phyloP scores from a whole-genome alignment of 495 filamentous ascomycete species.

The Platismatia glauca region DNA sequence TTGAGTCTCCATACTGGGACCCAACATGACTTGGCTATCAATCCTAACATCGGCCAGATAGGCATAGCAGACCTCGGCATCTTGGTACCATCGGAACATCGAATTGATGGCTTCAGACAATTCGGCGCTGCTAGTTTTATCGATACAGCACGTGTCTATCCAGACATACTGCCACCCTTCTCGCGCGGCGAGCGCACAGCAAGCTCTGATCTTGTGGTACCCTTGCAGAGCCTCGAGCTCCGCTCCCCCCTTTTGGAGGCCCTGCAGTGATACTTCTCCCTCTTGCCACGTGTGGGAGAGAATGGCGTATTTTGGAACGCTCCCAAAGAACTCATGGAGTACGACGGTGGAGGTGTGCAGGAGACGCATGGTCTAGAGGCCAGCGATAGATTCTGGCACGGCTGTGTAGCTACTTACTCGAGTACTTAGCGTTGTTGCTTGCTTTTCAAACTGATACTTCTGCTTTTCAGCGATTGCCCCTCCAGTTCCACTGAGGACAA shows the following conservation, averaged over 20 bases:
- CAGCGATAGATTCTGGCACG: no score
- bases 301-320: constrained; percentile 31
- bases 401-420: no score
- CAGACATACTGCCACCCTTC: constrained; percentile 19
- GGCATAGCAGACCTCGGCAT: constrained; percentile 29
- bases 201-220: constrained; percentile 21
- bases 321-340: constrained; percentile 27
- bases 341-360: constrained; percentile 24
- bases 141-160: constrained; percentile 34
- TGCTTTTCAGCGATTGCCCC: no score
- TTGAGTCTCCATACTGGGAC: neutral
- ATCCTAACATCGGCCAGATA: constrained; percentile 29
- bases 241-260: constrained; percentile 1
- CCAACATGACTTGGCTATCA: neutral
- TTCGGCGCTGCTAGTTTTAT: constrained; percentile 35
- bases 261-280: constrained; percentile 29
- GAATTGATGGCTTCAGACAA: constrained; percentile 38
- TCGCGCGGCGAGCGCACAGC: constrained; percentile 19
- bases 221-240: constrained; percentile 7
- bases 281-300: constrained; percentile 34
- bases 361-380: constrained; percentile 30
- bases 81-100: constrained; percentile 37
- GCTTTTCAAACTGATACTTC: no score
- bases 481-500: no score
- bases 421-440: no score